Conservation (phyloP, 2,329 filamentous ascomycete species). For the Cladosporium sp. region DNA sequence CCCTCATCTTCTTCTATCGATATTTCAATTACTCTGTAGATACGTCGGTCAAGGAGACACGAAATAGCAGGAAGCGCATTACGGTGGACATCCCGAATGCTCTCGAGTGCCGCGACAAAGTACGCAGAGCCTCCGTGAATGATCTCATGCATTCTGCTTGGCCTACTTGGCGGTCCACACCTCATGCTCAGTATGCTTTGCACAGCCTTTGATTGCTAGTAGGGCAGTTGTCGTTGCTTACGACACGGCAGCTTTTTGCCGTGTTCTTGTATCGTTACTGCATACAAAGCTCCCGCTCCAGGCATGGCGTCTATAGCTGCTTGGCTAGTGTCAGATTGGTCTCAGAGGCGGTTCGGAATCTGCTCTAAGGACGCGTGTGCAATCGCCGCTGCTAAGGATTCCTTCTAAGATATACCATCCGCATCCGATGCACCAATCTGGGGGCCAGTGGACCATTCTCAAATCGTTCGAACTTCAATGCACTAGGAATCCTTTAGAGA, state of each 20-base stretch:
- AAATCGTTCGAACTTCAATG: not conserved
- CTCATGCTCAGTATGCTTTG: conserved; percentile 12
- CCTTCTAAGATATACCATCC: not conserved
- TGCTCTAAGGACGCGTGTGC: not conserved
- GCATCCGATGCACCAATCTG: not conserved
- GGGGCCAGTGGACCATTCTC: not conserved
- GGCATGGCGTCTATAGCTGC: not conserved
- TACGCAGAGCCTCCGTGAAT: conserved; percentile 2
- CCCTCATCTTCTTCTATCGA: not conserved
- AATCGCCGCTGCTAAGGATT: conserved; percentile 8
- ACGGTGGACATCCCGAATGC: not conserved
- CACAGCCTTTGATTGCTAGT: conserved; percentile 4
- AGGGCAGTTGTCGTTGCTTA: not conserved
- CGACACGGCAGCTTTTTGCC: not conserved
- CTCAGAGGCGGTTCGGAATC: not conserved
- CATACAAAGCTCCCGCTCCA: not conserved
- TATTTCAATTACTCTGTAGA: not conserved
- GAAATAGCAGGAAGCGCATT: not conserved
- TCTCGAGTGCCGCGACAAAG: not conserved
- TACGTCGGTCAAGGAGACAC: not conserved
- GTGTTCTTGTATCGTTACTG: not conserved
- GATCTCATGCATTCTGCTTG: conserved; percentile 17
- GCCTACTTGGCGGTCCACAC: conserved; percentile 18
- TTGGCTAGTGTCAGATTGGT: not conserved
- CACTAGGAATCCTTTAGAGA: not conserved